Base-by-base conservation (phyloP, 1,284 basidiomycete genomes). In the Calocybe gambosa region DNA sequence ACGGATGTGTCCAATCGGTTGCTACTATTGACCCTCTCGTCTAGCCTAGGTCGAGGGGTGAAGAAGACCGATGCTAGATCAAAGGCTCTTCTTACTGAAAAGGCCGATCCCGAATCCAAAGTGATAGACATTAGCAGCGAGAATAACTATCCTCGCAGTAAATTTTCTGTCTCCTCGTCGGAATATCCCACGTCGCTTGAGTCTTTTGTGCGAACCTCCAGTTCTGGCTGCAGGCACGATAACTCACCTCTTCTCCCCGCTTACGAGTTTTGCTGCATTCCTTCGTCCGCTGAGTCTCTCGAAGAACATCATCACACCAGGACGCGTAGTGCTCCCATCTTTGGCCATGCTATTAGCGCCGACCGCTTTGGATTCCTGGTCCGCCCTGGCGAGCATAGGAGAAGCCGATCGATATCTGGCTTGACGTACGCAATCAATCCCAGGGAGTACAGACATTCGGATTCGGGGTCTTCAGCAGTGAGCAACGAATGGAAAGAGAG, bases 81-180 rank as follows among this genome's bases (percentile, higher is more conserved):
- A 29, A 45, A 44, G 18, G 19, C 39, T 12, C 44, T 26, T 39
- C 31, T 15, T 25, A n/a, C 19, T 8, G n/a, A 34, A n/a, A 13
- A 34, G 13, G 15, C 15, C 31, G n/a, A 34, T 23, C 19, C 21
- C 16, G 36, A 43, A 18, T 28, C 39, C 20, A 34, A 34, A 35
- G 49, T 62, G 39, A 48, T 62, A 7, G 52, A 62, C 47, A 62
- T 62, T 46, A 52, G 51, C 8, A 13, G 9, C 9, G 28, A 29
- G 28, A 38, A 49, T 31, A 49, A 58, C 35, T 59, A 58, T 42
- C 62, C 60, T 18, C 49, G 58, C 36, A 61, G 59, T 52, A 61
- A 60, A 41, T 63, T 62, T 42, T 62, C 61, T 10, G 50, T 62
- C 36, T 56, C 57, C 23, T 62, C 61, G 20, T 63, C 62, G 6